A percentile compares a stretch with the other conserved stretches of the same genome.
phyloP scores from a whole-genome alignment of 495 filamentous ascomycete species.

The Daldinia caldariorum region DNA sequence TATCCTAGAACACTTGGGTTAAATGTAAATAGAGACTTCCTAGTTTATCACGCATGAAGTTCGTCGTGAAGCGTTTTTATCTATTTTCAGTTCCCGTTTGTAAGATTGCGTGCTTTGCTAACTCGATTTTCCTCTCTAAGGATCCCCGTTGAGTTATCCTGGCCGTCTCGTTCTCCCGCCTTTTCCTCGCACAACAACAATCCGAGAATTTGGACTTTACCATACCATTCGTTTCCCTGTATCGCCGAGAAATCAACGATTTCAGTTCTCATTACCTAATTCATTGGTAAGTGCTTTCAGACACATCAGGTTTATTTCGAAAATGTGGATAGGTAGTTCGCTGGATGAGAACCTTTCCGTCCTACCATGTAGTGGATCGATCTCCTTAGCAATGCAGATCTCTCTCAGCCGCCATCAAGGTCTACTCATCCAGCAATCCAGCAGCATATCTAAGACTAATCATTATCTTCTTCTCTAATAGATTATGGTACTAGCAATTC shows the following conservation, averaged over 20 bases:
- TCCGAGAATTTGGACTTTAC: conserved; percentile 8
- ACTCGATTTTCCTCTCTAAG: background rate
- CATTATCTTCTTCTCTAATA: conserved; percentile 10
- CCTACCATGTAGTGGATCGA: background rate
- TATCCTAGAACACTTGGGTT: conserved; percentile 10
- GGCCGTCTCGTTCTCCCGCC: conserved; percentile 12
- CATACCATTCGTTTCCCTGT: background rate
- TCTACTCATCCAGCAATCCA: conserved; percentile 7
- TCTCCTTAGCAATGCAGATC: conserved; percentile 9
- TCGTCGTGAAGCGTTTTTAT: background rate
- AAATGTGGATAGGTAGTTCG: background rate
- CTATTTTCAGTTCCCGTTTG: conserved; percentile 6
- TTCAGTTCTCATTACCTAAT: background rate
- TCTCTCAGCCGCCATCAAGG: conserved; percentile 32
- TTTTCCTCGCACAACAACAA: background rate
- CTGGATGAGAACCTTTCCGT: conserved; percentile 21
- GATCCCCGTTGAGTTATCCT: background rate
- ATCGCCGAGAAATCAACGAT: conserved; percentile 1
- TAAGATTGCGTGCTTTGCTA: conserved; percentile 16
- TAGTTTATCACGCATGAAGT: background rate
- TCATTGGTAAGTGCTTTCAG: background rate
- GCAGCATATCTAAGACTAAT: background rate
- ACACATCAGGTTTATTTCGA: background rate
- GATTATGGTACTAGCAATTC: conserved; percentile 12
- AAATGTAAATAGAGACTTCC: background rate